Percentiles rank a stretch among this genome's conserved stretches.
These are phyloP conservation scores for Lycium ferocissimum DNA, from an alignment of 257 asterid species.

Conservation along the genomic window DNA sequence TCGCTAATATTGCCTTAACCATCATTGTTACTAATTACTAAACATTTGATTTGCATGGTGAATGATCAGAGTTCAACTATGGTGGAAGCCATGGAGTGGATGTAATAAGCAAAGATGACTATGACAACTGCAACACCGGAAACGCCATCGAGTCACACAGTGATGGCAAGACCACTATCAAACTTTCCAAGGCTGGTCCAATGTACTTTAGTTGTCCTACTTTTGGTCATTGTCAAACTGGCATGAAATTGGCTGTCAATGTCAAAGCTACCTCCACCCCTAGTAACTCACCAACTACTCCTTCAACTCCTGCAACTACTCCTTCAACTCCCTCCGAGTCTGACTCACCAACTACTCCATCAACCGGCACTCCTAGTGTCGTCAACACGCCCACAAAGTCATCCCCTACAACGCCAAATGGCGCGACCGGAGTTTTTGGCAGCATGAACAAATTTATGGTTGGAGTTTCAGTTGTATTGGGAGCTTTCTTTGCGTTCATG, in stretches of 20 bases:
- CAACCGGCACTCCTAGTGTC: not conserved
- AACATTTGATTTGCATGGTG: not conserved
- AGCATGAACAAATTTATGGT: conserved; percentile 39
- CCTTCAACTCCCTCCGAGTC: not conserved
- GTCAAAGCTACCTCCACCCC: conserved; percentile 39
- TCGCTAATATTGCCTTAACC: not conserved
- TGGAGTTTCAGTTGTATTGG: conserved; percentile 50
- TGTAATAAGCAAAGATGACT: conserved; percentile 50
- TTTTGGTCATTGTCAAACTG: conserved; percentile 57
- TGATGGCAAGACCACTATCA: conserved; percentile 51
- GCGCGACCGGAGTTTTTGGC: conserved; percentile 44
- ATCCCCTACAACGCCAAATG: conserved; percentile 36
- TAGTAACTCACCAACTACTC: conserved; percentile 20
- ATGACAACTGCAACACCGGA: conserved; percentile 42
- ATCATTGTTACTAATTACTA: not conserved
- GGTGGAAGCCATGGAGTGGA: conserved; percentile 53
- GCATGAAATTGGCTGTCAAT: conserved; percentile 58
- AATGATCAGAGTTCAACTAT: conserved; percentile 61
- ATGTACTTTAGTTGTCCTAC: conserved; percentile 64
- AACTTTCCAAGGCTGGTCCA: conserved; percentile 47
- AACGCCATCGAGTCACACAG: conserved; percentile 42
- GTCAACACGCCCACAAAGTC: not conserved
- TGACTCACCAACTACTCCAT: conserved; percentile 1
- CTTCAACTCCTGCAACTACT: not conserved
- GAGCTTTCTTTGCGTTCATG: conserved; percentile 50